phyloP scores from a whole-genome alignment of 2,329 filamentous ascomycete genomes.

The Hymenoscyphus salicellus region DNA sequence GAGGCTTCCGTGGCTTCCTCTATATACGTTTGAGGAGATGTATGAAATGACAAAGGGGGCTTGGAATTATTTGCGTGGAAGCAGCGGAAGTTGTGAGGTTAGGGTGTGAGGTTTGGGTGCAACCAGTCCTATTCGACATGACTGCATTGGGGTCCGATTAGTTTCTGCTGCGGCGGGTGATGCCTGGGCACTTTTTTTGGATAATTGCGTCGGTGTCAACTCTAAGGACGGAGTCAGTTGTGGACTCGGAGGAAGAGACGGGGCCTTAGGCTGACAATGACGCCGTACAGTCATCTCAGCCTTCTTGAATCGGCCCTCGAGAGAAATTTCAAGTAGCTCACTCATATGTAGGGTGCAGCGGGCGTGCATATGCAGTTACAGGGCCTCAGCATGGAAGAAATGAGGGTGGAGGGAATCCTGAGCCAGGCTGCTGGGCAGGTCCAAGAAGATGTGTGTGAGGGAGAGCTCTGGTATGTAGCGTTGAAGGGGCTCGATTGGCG shows the following conservation, averaged over 20 bases:
- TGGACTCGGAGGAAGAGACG: neutral
- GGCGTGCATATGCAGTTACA: neutral
- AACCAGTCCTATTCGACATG: neutral
- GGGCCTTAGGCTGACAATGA: slow-evolving; percentile 11
- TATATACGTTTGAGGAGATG: slow-evolving; percentile 10
- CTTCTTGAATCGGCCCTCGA: neutral
- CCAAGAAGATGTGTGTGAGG: neutral
- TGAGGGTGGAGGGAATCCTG: neutral
- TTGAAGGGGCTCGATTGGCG: neutral
- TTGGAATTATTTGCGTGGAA: slow-evolving; percentile 1
- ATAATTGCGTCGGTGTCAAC: neutral
- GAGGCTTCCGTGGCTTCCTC: slow-evolving; percentile 8
- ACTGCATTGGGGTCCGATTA: slow-evolving; percentile 3
- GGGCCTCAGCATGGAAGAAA: neutral
- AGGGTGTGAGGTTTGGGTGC: neutral
- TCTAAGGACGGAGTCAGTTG: neutral
- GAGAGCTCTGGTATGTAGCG: neutral
- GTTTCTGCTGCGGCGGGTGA: slow-evolving; percentile 12
- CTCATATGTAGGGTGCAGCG: neutral
- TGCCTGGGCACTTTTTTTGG: slow-evolving; percentile 11
- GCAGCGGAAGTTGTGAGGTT: neutral
- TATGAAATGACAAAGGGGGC: slow-evolving; percentile 9
- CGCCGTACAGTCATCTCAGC: slow-evolving; percentile 6
- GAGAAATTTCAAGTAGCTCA: neutral
- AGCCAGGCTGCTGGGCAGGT: neutral